A percentile compares a stretch with the other conserved stretches of the same genome.
Evolutionary conservation across 2,329 filamentous ascomycete genomes (phyloP).

Genomic region (Botrytis sinoallii): DNA sequence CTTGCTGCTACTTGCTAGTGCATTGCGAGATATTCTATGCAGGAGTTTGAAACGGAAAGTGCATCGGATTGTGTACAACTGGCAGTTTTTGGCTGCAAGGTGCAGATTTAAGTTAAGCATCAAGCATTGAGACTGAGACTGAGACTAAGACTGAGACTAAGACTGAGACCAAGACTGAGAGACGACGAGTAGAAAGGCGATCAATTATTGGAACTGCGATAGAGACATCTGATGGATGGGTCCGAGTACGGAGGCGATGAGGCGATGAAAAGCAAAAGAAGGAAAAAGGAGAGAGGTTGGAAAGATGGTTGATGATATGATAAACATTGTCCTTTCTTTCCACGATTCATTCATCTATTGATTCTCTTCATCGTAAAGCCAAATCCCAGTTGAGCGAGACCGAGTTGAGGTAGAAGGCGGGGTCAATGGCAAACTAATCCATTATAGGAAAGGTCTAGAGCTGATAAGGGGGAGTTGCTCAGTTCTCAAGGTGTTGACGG

Average conservation of each 20-base stretch:
- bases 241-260: background rate
- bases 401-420: slow-evolving; percentile 2
- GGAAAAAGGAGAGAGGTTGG: background rate
- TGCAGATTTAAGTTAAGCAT: background rate
- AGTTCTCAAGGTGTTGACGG: background rate
- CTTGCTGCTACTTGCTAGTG: background rate
- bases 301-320: background rate
- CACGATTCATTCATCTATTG: background rate
- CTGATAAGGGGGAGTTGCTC: background rate
- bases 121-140: background rate
- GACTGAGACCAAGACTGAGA: background rate
- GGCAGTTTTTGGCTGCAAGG: background rate
- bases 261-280: background rate
- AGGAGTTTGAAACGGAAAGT: background rate
- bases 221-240: background rate
- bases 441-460: background rate
- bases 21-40: background rate
- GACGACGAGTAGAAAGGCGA: background rate
- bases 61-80: slow-evolving; percentile 2
- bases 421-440: background rate
- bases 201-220: background rate
- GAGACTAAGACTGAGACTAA: background rate
- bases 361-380: background rate
- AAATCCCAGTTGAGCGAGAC: background rate
- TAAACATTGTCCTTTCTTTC: background rate